A percentile compares a stretch with the other conserved stretches of the same genome.
Evolutionary conservation across 495 filamentous ascomycete species (phyloP).

Genomic region (Trichodelitschia bisporula): DNA sequence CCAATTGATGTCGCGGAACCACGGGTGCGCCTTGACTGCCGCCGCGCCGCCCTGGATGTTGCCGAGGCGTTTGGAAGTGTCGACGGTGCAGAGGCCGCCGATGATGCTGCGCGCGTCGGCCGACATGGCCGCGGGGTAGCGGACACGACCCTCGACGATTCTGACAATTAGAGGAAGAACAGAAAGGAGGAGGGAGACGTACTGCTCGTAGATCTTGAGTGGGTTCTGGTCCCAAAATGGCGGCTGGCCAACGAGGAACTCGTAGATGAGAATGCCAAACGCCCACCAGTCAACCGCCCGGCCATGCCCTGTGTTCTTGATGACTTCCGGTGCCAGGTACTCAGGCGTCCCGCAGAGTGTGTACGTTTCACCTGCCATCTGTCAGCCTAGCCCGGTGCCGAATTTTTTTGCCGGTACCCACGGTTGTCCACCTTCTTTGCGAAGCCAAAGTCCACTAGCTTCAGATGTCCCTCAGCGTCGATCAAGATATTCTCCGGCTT

Average conservation of each 20-base stretch:
- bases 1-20: conserved; percentile 70
- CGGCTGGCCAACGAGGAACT: conserved; percentile 86
- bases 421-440: conserved; percentile 53
- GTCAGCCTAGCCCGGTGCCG: neutral
- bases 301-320: conserved; percentile 82
- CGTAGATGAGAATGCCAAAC: conserved; percentile 82
- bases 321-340: conserved; percentile 90
- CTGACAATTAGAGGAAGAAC: conserved; percentile 18
- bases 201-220: conserved; percentile 89
- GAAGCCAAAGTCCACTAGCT: conserved; percentile 96
- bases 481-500: conserved; percentile 93
- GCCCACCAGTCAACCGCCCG: conserved; percentile 99
- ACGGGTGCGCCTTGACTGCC: conserved; percentile 67
- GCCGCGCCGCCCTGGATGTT: conserved; percentile 67
- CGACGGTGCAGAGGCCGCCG: conserved; percentile 63
- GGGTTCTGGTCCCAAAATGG: conserved; percentile 95
- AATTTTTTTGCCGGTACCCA: conserved; percentile 12
- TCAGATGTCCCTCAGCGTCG: conserved; percentile 80
- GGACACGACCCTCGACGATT: conserved; percentile 49
- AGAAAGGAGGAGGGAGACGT: conserved; percentile 7
- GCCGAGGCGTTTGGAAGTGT: conserved; percentile 65
- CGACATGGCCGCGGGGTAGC: conserved; percentile 46
- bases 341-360: conserved; percentile 93
- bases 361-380: conserved; percentile 52
- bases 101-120: conserved; percentile 65